Evolutionary conservation across 805 yeast genomes (phyloP), one percentile per base, ranked within the genome.

Genomic region (Candida qinlingensis): DNA sequence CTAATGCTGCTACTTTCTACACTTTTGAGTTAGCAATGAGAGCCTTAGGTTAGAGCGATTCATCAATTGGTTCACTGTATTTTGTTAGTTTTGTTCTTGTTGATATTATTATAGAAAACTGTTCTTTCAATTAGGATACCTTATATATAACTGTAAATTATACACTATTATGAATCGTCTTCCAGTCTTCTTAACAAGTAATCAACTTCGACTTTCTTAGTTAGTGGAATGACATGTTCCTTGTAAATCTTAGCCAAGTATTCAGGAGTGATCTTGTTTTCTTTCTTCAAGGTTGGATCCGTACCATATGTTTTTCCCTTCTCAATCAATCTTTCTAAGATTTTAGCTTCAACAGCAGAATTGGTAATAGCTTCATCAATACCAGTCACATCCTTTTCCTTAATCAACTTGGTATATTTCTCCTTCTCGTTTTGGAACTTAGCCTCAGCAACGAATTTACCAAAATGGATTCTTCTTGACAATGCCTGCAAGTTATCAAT

Each of bases 371-470:
- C 84, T 25, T 71, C 80, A 59, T 83, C 87, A 43, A 94, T 84
- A 0, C 92, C 96, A 10, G 72, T 70, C 6, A 79, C 68, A 63
- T 94, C 96, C 48, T 72, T 75, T 0, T 74, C 78, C 53, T 70
- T 63, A 56, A 94, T 94, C 57, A 90, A 68, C 56, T 75, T 69
- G 2, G 79, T 79, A 70, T 83, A 89, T 44, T 65, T 66, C 44
- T 78, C 87, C 35, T 72, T 75, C 52, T 91, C 94, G 29, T 73
- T 70, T 58, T 75, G 82, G 66, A 81, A 94, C 68, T 94, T 94
- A 41, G 96, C 86, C 65, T 94, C 99, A 5, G 99, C 99, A 8
- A 94, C 99, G 73, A 92, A 94, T 68, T 87, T 87, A 44, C 99
- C 99, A 69, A 92, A 94, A 68, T 94, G 99, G 57, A 94, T 88